Percentiles rank a stretch among this genome's conserved stretches.
Evolutionary conservation across 331 rosid species (phyloP).

Genomic region (Rosa hybrid): DNA sequence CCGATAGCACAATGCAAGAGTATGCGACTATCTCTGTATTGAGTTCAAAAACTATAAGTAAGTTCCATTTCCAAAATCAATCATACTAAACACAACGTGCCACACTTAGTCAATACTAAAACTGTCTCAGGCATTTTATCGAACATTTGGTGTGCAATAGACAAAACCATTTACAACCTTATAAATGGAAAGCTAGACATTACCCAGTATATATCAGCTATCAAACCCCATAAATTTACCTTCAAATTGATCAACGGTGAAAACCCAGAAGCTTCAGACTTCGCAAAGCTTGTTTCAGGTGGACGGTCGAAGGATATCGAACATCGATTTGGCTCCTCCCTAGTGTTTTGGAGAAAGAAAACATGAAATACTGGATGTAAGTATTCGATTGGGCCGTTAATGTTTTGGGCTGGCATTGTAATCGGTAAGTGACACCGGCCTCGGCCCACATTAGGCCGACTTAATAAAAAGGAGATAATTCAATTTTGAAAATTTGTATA

Average conservation of each 20-base stretch:
- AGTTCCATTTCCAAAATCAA: background rate
- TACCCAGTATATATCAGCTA: background rate
- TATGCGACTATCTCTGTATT: background rate
- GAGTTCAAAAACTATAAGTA: background rate
- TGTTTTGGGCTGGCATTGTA: background rate
- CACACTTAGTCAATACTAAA: background rate
- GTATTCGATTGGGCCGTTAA: slow-evolving; percentile 8
- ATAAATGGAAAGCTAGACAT: background rate
- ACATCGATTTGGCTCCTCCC: background rate
- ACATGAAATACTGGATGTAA: background rate
- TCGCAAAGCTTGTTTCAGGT: background rate
- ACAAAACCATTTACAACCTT: background rate
- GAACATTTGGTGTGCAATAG: slow-evolving; percentile 10
- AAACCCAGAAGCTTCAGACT: slow-evolving; percentile 2
- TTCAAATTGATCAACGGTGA: background rate
- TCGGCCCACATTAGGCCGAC: background rate
- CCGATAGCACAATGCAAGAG: background rate
- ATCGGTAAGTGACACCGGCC: background rate
- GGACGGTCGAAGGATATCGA: background rate
- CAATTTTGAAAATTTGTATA: too few species aligned
- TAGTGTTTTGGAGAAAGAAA: background rate
- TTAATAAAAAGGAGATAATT: background rate
- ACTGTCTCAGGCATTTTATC: slow-evolving; percentile 19
- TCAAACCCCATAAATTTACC: slow-evolving; percentile 10
- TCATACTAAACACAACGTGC: background rate